Base-by-base conservation (phyloP, 2,329 filamentous ascomycete genomes). In the Scedosporium dehoogii region DNA sequence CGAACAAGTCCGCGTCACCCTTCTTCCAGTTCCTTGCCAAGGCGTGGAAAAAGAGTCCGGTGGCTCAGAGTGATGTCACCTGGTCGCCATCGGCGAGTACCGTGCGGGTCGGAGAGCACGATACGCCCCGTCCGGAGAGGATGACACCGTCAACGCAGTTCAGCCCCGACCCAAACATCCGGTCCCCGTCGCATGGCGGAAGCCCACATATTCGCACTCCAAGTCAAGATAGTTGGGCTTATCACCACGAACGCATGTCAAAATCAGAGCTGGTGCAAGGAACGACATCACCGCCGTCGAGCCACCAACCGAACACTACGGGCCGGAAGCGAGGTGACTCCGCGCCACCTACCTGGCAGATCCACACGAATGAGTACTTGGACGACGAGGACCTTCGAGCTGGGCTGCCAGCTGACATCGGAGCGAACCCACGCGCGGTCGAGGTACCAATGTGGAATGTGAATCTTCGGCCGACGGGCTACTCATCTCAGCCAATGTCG, bases 401-500 rank as follows among this genome's bases (percentile, higher is more conserved):
- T 10, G 56, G 25, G 16, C 41, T 59, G 25, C 46, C 41, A 9
- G 57, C 23, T 18, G 48, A 67, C 4, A 67, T 56, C 1, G 59
- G 53, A 23, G 56, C 66, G 25, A 67, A 66, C 5, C 70, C 67
- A 62, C 68, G 64, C 60, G 64, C 69, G n/a, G 60, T 66, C 14
- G 60, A 57, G 4, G 56, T 51, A 7, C 51, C 25, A 12, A 12
- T 33, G 67, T 69, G 67, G 65, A 68, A 70, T 48, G 64, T 68
- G 41, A 65, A 66, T 1, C 29, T 60, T 4, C 38, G 58, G n/a
- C 68, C 69, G 0, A 68, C 72, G 21, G 78, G 78, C 4, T 81
- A 82, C 67, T 74, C 75, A 27, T 80, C 78, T 6, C 76, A 80
- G 64, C 79, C 80, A 4, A 80, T 82, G 77, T 78, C 78, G 1